These are phyloP conservation scores for Closterium sp. DNA, from an alignment of 139 green algal genomes.

Conservation along the genomic window DNA sequence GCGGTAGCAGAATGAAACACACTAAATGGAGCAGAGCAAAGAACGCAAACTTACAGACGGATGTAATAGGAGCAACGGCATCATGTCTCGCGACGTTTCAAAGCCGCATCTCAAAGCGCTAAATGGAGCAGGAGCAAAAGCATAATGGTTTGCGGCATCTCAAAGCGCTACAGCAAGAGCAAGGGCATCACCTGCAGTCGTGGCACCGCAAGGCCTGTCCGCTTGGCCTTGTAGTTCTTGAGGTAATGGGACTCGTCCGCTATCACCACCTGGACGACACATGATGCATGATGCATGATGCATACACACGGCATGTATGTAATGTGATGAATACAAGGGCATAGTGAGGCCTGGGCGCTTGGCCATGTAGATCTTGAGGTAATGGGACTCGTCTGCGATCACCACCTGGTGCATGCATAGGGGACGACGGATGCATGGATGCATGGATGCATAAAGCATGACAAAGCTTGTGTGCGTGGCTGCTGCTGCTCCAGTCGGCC, in stretches of 20 bases:
- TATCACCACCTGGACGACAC: conserved; percentile 49
- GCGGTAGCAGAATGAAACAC: no score
- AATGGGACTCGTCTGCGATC: conserved; percentile 60
- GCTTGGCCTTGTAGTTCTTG: conserved; percentile 55
- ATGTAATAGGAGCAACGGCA: no score
- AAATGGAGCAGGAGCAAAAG: no score
- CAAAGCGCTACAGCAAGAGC: no score
- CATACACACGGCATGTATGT: neutral
- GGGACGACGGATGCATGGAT: neutral
- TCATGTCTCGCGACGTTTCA: no score
- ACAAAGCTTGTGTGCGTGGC: conserved; percentile 47
- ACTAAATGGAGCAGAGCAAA: no score
- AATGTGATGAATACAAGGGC: no score
- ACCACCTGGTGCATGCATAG: conserved; percentile 47
- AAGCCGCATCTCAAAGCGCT: no score
- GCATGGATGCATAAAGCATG: neutral
- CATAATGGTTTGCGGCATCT: no score
- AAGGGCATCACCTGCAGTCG: neutral
- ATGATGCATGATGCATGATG: neutral
- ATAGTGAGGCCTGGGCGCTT: conserved; percentile 39
- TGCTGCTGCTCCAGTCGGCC: neutral
- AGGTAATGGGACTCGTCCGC: conserved; percentile 61
- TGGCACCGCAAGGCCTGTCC: conserved; percentile 30
- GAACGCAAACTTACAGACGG: no score
- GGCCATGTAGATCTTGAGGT: conserved; percentile 56